A percentile compares a stretch with the other conserved stretches of the same genome.
These are phyloP conservation scores for Leptographium galeiforme DNA, from an alignment of 2,329 filamentous ascomycete genomes.

Conservation along the genomic window DNA sequence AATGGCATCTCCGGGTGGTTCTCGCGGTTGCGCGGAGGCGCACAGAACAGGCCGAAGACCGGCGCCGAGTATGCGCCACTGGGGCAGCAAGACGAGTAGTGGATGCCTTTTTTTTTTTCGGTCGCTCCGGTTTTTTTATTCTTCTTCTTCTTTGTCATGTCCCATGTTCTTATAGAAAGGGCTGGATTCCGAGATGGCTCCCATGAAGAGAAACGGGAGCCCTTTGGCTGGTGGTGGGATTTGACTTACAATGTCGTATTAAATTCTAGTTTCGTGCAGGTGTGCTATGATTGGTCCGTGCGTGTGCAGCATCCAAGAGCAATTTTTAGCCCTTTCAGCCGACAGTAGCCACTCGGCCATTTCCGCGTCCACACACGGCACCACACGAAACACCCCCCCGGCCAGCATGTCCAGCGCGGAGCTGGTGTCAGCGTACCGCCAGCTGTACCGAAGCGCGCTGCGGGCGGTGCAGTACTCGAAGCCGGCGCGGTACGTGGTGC, in stretches of 20 bases:
- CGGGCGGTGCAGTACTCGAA: slow-evolving; percentile 58
- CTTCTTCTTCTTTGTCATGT: neutral
- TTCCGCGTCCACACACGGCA: too few species aligned
- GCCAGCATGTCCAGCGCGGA: slow-evolving; percentile 22
- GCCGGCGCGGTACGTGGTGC: slow-evolving; percentile 50
- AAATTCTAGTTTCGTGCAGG: too few species aligned
- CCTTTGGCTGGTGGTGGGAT: neutral
- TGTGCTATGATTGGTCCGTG: neutral
- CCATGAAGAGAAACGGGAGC: neutral
- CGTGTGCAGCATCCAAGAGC: neutral
- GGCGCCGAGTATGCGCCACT: slow-evolving; percentile 26
- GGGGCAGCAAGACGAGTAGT: slow-evolving; percentile 26
- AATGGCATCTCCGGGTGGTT: slow-evolving; percentile 38
- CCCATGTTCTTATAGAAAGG: neutral
- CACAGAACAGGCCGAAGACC: slow-evolving; percentile 16
- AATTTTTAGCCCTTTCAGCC: too few species aligned
- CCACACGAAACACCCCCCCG: neutral
- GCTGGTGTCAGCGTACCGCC: slow-evolving; percentile 53
- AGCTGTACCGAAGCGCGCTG: slow-evolving; percentile 53
- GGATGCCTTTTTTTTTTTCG: neutral
- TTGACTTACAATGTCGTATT: too few species aligned
- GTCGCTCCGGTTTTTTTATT: neutral
- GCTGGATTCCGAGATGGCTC: neutral
- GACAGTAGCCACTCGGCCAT: too few species aligned
- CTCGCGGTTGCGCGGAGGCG: slow-evolving; percentile 23